Conservation (phyloP, 805 yeast species). For the Cephaloascus albidus region DNA sequence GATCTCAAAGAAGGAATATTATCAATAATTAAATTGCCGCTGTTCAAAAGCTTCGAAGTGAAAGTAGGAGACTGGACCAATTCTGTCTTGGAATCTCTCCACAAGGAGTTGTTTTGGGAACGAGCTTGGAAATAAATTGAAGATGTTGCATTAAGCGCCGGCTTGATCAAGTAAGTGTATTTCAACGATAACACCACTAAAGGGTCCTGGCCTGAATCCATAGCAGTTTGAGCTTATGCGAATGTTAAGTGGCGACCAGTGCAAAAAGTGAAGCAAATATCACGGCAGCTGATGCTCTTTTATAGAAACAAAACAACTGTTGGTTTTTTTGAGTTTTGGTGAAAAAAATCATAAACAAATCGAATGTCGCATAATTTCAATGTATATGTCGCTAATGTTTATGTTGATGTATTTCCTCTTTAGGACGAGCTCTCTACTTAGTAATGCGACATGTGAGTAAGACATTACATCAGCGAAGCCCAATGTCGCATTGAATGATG, state of each 20-base stretch:
- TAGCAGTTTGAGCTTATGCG: too few species aligned
- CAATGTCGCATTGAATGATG: too few species aligned
- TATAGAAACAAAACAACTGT: too few species aligned
- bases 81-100: neutral
- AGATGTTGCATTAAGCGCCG: neutral
- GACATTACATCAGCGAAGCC: too few species aligned
- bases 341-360: too few species aligned
- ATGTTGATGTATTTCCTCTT: neutral
- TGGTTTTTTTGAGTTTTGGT: too few species aligned
- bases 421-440: neutral
- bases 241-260: too few species aligned
- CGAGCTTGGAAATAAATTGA: neutral
- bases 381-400: too few species aligned
- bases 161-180: neutral
- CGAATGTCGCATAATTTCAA: too few species aligned
- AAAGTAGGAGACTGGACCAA: neutral
- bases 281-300: too few species aligned
- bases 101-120: neutral
- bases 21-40: constrained; percentile 3
- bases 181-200: neutral
- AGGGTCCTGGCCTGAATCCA: neutral
- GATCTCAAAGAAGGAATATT: constrained; percentile 1
- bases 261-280: too few species aligned
- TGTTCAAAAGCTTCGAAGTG: neutral
- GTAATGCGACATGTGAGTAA: neutral